Base-by-base conservation (phyloP, 768 basidiomycete species). In the Boletus pseudo-olivaceus region DNA sequence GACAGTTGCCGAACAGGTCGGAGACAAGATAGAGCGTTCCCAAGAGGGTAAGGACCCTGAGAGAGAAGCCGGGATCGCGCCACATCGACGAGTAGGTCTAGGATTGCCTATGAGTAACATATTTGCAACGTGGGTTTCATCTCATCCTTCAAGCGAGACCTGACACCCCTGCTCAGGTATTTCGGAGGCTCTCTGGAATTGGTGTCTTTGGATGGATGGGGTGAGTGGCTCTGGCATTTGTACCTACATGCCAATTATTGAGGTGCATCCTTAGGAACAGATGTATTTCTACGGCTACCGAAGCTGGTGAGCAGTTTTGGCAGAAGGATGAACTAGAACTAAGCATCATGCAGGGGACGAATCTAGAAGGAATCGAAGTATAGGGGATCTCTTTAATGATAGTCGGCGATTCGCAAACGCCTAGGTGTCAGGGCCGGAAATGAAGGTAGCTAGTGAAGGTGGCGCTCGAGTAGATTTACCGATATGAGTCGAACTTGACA, bases 61-160 rank as follows among this genome's bases (percentile, higher is more conserved):
- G 51, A 70, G 71, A 26, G 73, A 74, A 37, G 76, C 73, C 10
- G 76, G 76, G 4, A 75, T 79, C 35, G 78, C 76, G 30, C 73
- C 74, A 7, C 87, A 86, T 67, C 79, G 80, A 42, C 76, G 80
- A 40, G 87, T 93, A 52, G 91, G 91, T 3, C 85, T 93, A 42
- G 91, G 91, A 6, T 71, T 93, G 19, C 90, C 91, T 0, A 90
- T 93, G 90, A 90, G 91, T 67, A 87, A 90, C 62, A 92, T 93
- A 34, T 93, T 84, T 69, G 84, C 91, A 54, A 91, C 85, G 81
- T 90, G 61, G 54, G 82, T 70, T 29, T 42, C n/a, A 19, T 46
- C 57, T 46, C 26, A 23, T 5, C 39, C 33, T 33, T 20, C 32
- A 45, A 49, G 44, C 26, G 11, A 39, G 20, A 27, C 15, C 40